Percentiles rank a stretch among this genome's conserved stretches.
Evolutionary conservation across 805 yeast species (phyloP).

Genomic region (Metschnikowia borealis): DNA sequence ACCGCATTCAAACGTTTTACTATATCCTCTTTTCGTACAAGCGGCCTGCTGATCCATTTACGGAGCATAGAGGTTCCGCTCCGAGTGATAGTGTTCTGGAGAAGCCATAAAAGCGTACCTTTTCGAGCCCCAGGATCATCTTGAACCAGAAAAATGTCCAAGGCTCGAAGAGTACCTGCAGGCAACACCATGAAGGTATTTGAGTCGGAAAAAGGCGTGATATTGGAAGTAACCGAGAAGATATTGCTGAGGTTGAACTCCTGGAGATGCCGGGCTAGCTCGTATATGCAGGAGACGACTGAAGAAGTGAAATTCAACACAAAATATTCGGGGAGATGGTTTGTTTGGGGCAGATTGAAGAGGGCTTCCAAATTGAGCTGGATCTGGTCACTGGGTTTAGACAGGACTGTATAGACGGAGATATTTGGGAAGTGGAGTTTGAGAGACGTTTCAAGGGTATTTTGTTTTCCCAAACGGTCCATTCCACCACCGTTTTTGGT

Average conservation of each 20-base stretch:
- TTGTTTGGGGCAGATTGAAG: conserved; percentile 11
- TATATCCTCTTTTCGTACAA: conserved; percentile 51
- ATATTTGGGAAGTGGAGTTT: conserved; percentile 17
- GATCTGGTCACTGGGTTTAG: conserved; percentile 4
- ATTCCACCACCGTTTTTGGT: too few species aligned
- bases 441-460: conserved; percentile 20
- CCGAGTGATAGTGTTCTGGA: conserved; percentile 75
- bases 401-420: conserved; percentile 6
- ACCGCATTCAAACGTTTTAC: conserved; percentile 60
- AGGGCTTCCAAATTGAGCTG: conserved; percentile 22
- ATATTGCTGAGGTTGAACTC: conserved; percentile 62
- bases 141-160: conserved; percentile 70
- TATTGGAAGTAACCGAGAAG: conserved; percentile 50
- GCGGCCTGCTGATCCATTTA: conserved; percentile 75
- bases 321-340: conserved; percentile 23
- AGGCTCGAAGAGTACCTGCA: conserved; percentile 59
- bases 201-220: conserved; percentile 45
- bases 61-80: conserved; percentile 68
- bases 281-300: conserved; percentile 37
- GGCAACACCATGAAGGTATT: conserved; percentile 54
- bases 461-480: background rate
- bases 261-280: conserved; percentile 50
- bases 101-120: conserved; percentile 76
- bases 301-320: conserved; percentile 16
- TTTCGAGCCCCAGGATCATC: conserved; percentile 47